Evolutionary conservation across 2,329 filamentous ascomycete genomes (phyloP), one percentile per base, ranked within the genome.

Genomic region (Botrytis fragariae): DNA sequence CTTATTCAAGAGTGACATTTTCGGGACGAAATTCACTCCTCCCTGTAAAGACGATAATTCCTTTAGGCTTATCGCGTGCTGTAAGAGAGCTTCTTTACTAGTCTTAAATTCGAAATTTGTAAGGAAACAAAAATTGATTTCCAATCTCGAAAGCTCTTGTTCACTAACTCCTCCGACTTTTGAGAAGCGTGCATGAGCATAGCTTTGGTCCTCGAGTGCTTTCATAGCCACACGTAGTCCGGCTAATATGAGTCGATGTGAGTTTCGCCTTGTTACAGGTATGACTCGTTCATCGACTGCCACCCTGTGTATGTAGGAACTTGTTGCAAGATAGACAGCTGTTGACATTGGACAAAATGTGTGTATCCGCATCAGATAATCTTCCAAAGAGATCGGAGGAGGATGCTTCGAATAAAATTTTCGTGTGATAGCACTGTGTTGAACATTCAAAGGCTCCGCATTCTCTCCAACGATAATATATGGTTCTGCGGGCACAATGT

Each of bases 371-470:
- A 91, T 86, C 37, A 98, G 88, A 80, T 98, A 99, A 76, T 96
- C 92, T 79, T 92, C 89, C 64, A 98, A 87, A 51, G 90, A 87
- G 77, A 98, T 95, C 18, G 92, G 91, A 32, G 96, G 95, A 25
- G 94, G 90, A 69, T 90, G 89, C 81, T 96, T 97, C 76, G 92
- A 95, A 84, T 96, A 97, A 83, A 99, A 99, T 79, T 96, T 96
- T 77, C 94, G 90, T 29, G 93, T 94, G 76, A 98, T 93, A 76
- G 94, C 92, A 75, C 90, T 91, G 80, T 96, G 92, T 81, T 98
- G 95, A 48, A 93, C 84, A 74, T 91, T 90, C 73, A 94, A 85
- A 35, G 92, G 91, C 78, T 94, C 90, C 44, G 90, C 90, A 81
- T 93, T 89, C 63, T 89, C 88, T n/a, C 90, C 89, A 72, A 91